Evolutionary conservation across 768 basidiomycete species (phyloP), one percentile per base, ranked within the genome.

Genomic region (Megacollybia marginata): DNA sequence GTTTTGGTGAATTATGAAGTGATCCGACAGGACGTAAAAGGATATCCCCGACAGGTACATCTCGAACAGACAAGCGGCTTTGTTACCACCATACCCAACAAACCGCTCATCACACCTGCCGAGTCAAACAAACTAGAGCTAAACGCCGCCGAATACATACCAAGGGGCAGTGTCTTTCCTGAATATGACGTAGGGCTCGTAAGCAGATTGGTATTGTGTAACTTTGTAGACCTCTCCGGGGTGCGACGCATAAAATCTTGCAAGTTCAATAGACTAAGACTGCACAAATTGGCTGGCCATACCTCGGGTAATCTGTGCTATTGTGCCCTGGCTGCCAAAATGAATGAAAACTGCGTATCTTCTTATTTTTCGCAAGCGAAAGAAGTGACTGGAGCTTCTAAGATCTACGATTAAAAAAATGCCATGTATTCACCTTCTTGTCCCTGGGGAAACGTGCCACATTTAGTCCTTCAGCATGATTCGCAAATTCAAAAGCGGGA

Each of bases 21-120:
- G 89, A 62, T 93, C 89, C 10, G 84, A 71, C 11, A 93, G 75
- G 23, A 94, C 88, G 60, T 84, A 89, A 65, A 82, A 92, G 19
- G 82, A 82, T 35, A 92, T 77, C 2, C 92, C 92, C 11, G 88
- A 83, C 7, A 94, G 70, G 66, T 90, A 91, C 80, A 94, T 88
- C 63, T 92, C 92, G 61, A 86, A 92, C 34, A 92, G 73, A 60
- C 92, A 93, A 9, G 92, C 91, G 2, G 92, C 92, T 64, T 94
- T 94, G 71, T 94, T 94, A 2, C 83, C 89, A 4, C 92, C 92
- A 62, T 93, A 93, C 1, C 92, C 92, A 43, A 92, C 75, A 59
- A 94, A 94, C 33, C 90, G 79, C 62, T 92, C 90, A 57, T 93
- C 90, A 58, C 91, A 93, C 89, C 89, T 91, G 52, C 40, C 18